Evolutionary conservation across 257 asterid species (phyloP).

Genomic region (Ligustrum vulgare): DNA sequence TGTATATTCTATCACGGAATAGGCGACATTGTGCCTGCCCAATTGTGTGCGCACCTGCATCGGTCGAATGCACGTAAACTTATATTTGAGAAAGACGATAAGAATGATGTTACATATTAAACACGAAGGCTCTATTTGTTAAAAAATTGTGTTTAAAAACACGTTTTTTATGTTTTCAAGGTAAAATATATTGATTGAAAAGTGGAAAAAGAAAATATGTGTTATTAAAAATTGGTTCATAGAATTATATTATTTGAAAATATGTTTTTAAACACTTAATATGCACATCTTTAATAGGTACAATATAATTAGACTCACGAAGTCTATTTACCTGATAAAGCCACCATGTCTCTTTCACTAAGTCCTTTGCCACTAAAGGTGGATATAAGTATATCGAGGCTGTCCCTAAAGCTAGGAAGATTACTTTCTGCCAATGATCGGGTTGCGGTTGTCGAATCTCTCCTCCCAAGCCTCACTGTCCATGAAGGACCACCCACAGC

Average conservation of each 20-base stretch:
- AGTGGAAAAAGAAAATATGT: too few species aligned
- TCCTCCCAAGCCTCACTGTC: constrained; percentile 29
- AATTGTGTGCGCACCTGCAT: constrained; percentile 17
- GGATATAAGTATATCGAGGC: constrained; percentile 18
- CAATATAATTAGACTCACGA: not conserved
- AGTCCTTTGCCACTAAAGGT: constrained; percentile 22
- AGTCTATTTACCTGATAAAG: constrained; percentile 30
- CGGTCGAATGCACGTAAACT: too few species aligned
- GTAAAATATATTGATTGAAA: too few species aligned
- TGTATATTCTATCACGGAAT: constrained; percentile 32
- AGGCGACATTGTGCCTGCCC: constrained; percentile 36
- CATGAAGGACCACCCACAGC: constrained; percentile 42
- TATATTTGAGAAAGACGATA: too few species aligned
- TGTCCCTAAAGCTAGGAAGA: constrained; percentile 27
- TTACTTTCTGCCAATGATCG: constrained; percentile 18
- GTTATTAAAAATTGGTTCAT: too few species aligned
- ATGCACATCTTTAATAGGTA: not conserved
- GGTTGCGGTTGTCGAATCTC: constrained; percentile 37
- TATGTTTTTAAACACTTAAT: too few species aligned
- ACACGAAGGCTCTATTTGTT: too few species aligned
- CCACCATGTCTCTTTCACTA: constrained; percentile 32
- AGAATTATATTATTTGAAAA: too few species aligned
- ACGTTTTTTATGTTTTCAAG: too few species aligned
- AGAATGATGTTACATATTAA: too few species aligned
- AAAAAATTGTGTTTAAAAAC: too few species aligned